These are phyloP conservation scores for Russula ochroleuca DNA, from an alignment of 768 basidiomycete genomes.

Conservation along the genomic window DNA sequence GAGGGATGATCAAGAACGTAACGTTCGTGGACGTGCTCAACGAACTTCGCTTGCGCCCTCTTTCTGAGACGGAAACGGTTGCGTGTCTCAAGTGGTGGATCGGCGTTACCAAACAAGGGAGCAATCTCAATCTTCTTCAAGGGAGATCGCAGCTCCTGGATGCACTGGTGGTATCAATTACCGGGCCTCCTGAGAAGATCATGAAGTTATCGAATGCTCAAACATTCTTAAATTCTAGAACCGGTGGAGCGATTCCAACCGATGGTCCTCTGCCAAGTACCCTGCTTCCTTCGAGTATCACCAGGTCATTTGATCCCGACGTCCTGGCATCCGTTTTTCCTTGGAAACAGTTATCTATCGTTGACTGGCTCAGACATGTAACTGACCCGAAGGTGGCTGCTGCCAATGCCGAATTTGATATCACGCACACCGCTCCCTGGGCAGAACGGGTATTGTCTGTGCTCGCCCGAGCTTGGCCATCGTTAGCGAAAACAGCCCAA, in stretches of 20 bases:
- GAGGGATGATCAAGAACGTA: conserved; percentile 67
- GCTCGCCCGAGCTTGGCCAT: conserved; percentile 69
- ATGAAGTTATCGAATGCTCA: conserved; percentile 65
- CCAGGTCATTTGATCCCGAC: conserved; percentile 52
- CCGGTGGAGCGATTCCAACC: conserved; percentile 51
- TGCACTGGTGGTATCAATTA: conserved; percentile 57
- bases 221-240: conserved; percentile 65
- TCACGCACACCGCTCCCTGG: conserved; percentile 64
- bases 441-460: conserved; percentile 72
- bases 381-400: conserved; percentile 44
- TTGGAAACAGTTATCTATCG: conserved; percentile 73
- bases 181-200: conserved; percentile 47
- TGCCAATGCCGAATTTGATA: conserved; percentile 50
- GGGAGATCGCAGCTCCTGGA: conserved; percentile 62
- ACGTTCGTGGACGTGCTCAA: conserved; percentile 77
- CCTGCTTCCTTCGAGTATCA: conserved; percentile 63
- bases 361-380: conserved; percentile 73
- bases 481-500: conserved; percentile 47
- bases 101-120: conserved; percentile 39
- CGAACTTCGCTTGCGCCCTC: conserved; percentile 67
- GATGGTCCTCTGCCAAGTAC: conserved; percentile 74
- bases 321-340: conserved; percentile 55
- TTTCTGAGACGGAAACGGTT: conserved; percentile 69
- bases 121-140: conserved; percentile 38
- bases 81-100: conserved; percentile 89